Conservation (phyloP, 768 basidiomycete species). For the Boletus sensibilis region DNA sequence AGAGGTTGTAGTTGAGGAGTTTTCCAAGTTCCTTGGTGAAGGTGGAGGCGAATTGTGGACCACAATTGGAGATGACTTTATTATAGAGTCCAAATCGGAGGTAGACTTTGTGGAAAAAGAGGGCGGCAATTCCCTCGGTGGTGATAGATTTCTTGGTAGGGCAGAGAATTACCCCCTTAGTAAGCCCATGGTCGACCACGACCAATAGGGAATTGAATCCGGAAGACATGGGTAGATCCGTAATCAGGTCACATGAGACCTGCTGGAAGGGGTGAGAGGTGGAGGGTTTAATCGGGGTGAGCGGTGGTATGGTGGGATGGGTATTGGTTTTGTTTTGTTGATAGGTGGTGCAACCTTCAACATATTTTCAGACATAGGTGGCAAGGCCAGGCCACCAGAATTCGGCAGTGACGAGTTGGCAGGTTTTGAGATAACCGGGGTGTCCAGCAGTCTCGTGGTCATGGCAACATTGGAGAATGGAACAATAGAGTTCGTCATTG, state of each 20-base stretch:
- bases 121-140: too few species aligned
- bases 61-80: too few species aligned
- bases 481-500: too few species aligned
- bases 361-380: accelerated
- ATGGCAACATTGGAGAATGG: accelerated
- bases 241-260: neutral
- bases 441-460: accelerated
- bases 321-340: neutral
- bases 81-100: too few species aligned
- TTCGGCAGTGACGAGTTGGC: accelerated
- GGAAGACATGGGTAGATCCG: accelerated
- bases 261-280: neutral
- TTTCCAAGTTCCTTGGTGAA: too few species aligned
- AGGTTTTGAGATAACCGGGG: neutral
- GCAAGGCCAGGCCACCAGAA: neutral
- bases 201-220: neutral
- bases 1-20: too few species aligned
- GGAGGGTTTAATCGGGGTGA: accelerated
- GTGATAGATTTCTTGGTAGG: too few species aligned
- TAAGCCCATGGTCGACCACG: too few species aligned
- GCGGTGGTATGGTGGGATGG: accelerated
- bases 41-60: too few species aligned
- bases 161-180: too few species aligned
- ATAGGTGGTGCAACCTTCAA: accelerated
- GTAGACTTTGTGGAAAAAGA: too few species aligned